Base-by-base conservation (phyloP, 2,329 filamentous ascomycete species). In the Cladosporium sp. region DNA sequence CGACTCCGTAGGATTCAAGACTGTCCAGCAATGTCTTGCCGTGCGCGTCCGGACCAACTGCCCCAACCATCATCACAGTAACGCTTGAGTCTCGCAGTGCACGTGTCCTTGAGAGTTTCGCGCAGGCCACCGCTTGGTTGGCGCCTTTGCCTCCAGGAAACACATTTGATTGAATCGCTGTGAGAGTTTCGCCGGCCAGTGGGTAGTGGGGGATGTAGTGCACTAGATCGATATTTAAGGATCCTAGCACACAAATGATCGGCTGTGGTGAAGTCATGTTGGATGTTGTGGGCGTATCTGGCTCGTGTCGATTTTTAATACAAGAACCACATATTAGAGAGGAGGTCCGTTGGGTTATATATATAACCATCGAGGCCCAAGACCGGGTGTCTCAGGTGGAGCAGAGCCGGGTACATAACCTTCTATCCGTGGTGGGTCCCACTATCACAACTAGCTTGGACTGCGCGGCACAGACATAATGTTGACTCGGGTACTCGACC, bases 141-240 rank as follows among this genome's bases (percentile, higher is more conserved):
- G 92, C 92, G 70, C 93, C 94, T 81, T 98, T 98, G 66, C 95
- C 94, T 73, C 94, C 95, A 28, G 91, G 89, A 51, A 91, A 92
- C 44, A 90, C 92, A 75, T 85, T 85, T 80, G 96, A 96, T 24
- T 87, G 88, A 69, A 83, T 88, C 55, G 92, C 87, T 3, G 91
- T 93, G 61, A 98, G 85, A 2, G 94, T 98, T 80, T 98, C 94
- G 71, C 95, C 95, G 0, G 94, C 92, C 4, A 92, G 84, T 44
- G 95, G 95, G 73, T 92, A 89, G 44, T 92, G 93, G 69, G 97
- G 92, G 69, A 98, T 89, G 81, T 58, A 58, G 34, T 58, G 41
- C 4, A 58, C 55, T 10, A 58, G 34, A 4, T 98, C 94, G 77
- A 92, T 92, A 81, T 98, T 98, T 68, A 98, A 88, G 38, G 93